phyloP scores from a whole-genome alignment of 257 asterid species.

The Ophiorrhiza pumila region DNA sequence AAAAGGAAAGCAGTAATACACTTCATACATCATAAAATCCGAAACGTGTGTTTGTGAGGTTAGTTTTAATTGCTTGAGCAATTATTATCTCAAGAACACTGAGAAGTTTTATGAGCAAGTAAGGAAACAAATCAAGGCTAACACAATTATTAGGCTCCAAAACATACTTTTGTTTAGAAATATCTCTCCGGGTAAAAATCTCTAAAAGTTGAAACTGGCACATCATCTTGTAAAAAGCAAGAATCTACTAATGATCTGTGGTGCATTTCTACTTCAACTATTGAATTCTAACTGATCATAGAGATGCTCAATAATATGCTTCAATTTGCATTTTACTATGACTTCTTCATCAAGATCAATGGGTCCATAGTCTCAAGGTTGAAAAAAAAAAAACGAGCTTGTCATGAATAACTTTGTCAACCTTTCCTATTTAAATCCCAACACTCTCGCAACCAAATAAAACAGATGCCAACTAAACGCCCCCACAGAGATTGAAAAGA shows the following conservation, averaged over 20 bases:
- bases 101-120: neutral
- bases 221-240: neutral
- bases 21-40: neutral
- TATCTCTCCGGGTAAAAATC: neutral
- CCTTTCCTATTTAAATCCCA: neutral
- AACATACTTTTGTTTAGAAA: neutral
- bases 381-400: neutral
- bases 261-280: neutral
- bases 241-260: neutral
- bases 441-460: neutral
- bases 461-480: neutral
- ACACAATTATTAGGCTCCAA: neutral
- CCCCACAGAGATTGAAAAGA: neutral
- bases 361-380: neutral
- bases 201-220: neutral
- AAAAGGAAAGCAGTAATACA: neutral
- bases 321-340: neutral
- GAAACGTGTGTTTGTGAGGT: neutral
- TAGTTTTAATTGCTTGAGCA: neutral
- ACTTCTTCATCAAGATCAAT: neutral
- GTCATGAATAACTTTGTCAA: neutral
- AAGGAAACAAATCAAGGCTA: neutral
- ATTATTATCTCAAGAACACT: neutral
- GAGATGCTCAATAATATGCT: neutral
- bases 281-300: neutral